Conservation (phyloP, 2,329 filamentous ascomycete species). For the Podosphaera aphanis region DNA sequence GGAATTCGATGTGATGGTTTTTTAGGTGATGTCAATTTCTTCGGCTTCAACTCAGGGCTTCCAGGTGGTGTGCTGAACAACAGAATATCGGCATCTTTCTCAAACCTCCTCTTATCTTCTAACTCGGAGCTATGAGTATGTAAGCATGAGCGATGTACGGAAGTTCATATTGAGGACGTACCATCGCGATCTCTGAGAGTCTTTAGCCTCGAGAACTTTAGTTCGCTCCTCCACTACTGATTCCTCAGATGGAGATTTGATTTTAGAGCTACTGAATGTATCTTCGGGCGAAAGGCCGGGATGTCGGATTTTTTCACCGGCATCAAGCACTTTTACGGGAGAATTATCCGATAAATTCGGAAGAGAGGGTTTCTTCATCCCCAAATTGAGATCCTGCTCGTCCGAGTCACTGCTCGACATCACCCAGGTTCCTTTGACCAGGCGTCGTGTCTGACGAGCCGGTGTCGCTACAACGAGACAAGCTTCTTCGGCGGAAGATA, state of each 20-base stretch:
- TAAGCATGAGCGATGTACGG: not conserved
- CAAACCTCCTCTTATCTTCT: not conserved
- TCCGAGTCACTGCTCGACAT: not conserved
- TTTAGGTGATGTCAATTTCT: conserved; percentile 10
- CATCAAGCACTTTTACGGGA: not conserved
- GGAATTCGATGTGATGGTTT: conserved; percentile 22
- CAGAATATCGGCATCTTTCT: not conserved
- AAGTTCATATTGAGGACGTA: not conserved
- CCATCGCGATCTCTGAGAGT: not conserved
- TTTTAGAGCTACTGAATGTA: not conserved
- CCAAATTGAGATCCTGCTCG: not conserved
- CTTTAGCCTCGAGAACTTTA: not conserved
- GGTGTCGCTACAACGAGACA: too few species aligned
- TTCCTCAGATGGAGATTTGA: not conserved
- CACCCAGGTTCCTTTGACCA: not conserved
- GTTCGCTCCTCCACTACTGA: not conserved
- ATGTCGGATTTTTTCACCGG: not conserved
- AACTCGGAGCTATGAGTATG: not conserved
- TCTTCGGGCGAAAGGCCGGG: not conserved
- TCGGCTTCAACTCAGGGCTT: conserved; percentile 10
- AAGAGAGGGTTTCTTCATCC: not conserved
- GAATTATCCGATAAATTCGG: too few species aligned
- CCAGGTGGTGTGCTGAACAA: conserved; percentile 10
- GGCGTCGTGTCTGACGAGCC: not conserved
- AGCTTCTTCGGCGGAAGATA: not conserved